phyloP scores from a whole-genome alignment of 2,329 filamentous ascomycete genomes.

The Venturia nashicola region DNA sequence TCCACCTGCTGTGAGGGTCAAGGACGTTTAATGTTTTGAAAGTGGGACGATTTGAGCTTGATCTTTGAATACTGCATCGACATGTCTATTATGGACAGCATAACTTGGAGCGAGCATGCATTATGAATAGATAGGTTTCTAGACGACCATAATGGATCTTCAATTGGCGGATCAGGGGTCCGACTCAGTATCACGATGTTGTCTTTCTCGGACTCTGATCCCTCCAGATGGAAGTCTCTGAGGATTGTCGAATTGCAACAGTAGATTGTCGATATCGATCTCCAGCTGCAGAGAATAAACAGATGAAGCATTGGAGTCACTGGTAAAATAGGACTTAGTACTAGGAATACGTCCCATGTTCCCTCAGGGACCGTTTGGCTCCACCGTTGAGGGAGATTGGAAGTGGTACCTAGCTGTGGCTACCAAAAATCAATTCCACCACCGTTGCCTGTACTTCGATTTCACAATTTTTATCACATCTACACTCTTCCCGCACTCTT shows the following conservation, averaged over 20 bases:
- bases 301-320: no score
- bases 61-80: neutral
- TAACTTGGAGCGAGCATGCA: slow-evolving; percentile 3
- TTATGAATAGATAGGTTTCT: neutral
- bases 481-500: neutral
- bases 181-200: no score
- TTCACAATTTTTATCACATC: no score
- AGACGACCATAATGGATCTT: neutral
- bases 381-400: neutral
- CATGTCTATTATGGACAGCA: neutral
- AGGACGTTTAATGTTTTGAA: slow-evolving; percentile 4
- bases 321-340: no score
- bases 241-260: neutral
- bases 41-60: neutral
- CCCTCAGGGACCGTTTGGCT: neutral
- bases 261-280: neutral
- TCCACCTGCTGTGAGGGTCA: slow-evolving; percentile 3
- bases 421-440: neutral
- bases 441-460: no score
- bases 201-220: no score
- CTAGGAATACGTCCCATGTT: neutral
- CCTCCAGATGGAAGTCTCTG: neutral
- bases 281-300: neutral
- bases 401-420: neutral
- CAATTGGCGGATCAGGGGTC: neutral